A percentile compares a stretch with the other conserved stretches of the same genome.
These are phyloP conservation scores for Claviceps sp. DNA, from an alignment of 2,329 filamentous ascomycete genomes.

Conservation along the genomic window DNA sequence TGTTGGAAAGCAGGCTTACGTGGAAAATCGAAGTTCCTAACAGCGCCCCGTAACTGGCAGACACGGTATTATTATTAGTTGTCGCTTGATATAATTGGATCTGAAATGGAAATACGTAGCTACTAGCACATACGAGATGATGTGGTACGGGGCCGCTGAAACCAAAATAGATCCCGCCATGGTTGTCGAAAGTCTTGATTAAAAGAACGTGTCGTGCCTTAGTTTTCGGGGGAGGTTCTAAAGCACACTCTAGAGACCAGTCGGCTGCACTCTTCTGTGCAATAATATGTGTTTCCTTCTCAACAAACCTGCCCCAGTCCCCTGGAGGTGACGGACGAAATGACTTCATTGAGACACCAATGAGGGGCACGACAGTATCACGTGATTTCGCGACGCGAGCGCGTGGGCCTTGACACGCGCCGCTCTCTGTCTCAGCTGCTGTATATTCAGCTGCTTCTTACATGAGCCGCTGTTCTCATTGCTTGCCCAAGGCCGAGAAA, in stretches of 20 bases:
- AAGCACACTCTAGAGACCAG: too few species aligned
- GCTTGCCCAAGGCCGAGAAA: too few species aligned
- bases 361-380: slow-evolving; percentile 9
- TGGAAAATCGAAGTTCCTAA: slow-evolving; percentile 82
- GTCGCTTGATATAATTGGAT: slow-evolving; percentile 1
- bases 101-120: not conserved
- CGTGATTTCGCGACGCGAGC: slow-evolving; percentile 18
- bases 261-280: not conserved
- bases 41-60: slow-evolving; percentile 66
- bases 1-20: slow-evolving; percentile 24
- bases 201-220: not conserved
- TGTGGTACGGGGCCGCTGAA: slow-evolving; percentile 60
- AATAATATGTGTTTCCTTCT: too few species aligned
- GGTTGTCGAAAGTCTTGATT: not conserved
- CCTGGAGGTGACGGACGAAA: not conserved
- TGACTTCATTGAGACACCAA: slow-evolving; percentile 4
- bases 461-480: not conserved
- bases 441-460: not conserved
- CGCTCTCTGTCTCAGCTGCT: not conserved
- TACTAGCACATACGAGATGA: slow-evolving; percentile 55
- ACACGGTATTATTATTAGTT: not conserved
- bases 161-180: slow-evolving; percentile 42
- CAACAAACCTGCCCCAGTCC: not conserved
- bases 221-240: not conserved
- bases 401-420: slow-evolving; percentile 10